These are phyloP conservation scores for Kurtzmaniella quercitrusa DNA, from an alignment of 1,139 yeast species.

Conservation along the genomic window DNA sequence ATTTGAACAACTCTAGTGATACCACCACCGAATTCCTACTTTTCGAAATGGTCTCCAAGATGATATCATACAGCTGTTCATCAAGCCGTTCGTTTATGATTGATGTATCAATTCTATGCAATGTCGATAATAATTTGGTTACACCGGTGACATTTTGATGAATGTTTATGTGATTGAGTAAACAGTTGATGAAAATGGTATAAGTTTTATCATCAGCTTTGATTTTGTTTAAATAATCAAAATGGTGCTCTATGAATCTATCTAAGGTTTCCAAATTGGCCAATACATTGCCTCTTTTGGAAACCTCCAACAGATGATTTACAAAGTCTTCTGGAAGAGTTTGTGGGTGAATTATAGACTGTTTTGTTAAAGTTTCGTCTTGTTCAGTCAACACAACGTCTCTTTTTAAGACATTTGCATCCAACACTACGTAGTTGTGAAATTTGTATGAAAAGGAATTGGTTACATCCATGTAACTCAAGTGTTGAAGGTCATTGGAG, in stretches of 20 bases:
- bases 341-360: constrained; percentile 9
- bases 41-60: constrained; percentile 23
- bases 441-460: constrained; percentile 28
- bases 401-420: constrained; percentile 18
- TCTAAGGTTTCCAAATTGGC: constrained; percentile 25
- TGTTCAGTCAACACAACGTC: constrained; percentile 13
- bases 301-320: constrained; percentile 16
- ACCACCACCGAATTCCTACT: constrained; percentile 27
- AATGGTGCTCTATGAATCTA: constrained; percentile 22
- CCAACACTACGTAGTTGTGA: constrained; percentile 21
- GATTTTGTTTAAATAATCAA: constrained; percentile 18
- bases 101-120: constrained; percentile 16
- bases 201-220: constrained; percentile 18
- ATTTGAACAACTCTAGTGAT: constrained; percentile 21
- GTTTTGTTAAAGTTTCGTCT: constrained; percentile 7
- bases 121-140: constrained; percentile 17
- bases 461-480: constrained; percentile 28
- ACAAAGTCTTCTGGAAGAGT: background rate
- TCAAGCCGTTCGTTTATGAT: constrained; percentile 22
- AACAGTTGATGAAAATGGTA: constrained; percentile 32
- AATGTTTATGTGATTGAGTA: constrained; percentile 31
- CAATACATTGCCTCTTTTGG: constrained; percentile 28
- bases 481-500: constrained; percentile 4
- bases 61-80: constrained; percentile 27
- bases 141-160: constrained; percentile 34